phyloP scores from a whole-genome alignment of 169 alveolate genomes.

The Plasmodium vivax region DNA sequence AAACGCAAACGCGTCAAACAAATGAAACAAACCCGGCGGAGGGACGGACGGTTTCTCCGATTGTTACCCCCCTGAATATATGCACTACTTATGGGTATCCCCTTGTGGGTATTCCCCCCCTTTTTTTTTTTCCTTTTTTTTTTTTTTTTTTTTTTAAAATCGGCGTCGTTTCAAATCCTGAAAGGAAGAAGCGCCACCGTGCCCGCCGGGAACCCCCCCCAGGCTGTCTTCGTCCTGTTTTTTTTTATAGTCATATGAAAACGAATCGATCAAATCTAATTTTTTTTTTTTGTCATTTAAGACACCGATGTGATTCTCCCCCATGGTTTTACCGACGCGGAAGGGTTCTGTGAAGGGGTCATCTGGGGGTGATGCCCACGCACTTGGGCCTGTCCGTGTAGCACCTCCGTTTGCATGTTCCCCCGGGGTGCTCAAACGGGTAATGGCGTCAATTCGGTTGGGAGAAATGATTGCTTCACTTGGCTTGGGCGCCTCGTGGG shows the following conservation, averaged over 20 bases:
- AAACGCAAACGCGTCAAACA: neutral
- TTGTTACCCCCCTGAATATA: neutral
- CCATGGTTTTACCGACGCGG: neutral
- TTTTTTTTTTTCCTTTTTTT: neutral
- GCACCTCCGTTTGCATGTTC: neutral
- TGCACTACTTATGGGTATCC: neutral
- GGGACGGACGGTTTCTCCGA: neutral
- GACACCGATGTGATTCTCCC: neutral
- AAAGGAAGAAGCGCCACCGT: constrained; percentile 4
- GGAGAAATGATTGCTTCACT: neutral
- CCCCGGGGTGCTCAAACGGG: constrained; percentile 1
- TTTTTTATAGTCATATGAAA: constrained; percentile 47
- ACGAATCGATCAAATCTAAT: constrained; percentile 49
- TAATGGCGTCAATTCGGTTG: neutral
- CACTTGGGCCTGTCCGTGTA: neutral
- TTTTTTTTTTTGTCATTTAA: constrained; percentile 61
- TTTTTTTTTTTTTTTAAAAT: constrained; percentile 6
- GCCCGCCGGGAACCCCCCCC: neutral
- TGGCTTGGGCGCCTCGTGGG: neutral
- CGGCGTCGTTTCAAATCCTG: constrained; percentile 55
- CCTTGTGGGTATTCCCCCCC: neutral
- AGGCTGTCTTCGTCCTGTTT: constrained; percentile 3
- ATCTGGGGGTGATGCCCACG: neutral
- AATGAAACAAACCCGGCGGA: neutral
- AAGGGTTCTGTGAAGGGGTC: neutral